A percentile compares a stretch with the other conserved stretches of the same genome.
Evolutionary conservation across 495 filamentous ascomycete species (phyloP).

Genomic region (Neurospora sp.): DNA sequence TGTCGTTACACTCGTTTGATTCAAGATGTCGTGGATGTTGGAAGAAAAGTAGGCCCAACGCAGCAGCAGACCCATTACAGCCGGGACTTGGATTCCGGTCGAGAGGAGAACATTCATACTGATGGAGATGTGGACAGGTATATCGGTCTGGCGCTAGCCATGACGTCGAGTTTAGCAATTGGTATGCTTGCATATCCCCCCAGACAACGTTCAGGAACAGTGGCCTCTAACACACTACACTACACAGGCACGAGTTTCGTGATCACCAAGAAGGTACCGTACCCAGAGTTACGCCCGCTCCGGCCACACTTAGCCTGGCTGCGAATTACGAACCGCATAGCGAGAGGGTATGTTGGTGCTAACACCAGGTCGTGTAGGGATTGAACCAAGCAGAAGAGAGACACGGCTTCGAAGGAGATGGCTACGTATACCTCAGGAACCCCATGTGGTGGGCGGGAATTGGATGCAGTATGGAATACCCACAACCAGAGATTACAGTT

Average conservation of each 20-base stretch:
- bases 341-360: conserved; percentile 5
- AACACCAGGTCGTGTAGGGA: conserved; percentile 45
- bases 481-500: not conserved
- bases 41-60: conserved; percentile 65
- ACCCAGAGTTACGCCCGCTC: not conserved
- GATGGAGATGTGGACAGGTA: conserved; percentile 52
- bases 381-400: conserved; percentile 79
- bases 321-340: not conserved
- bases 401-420: conserved; percentile 95
- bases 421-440: conserved; percentile 83
- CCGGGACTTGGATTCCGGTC: not conserved
- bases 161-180: conserved; percentile 86
- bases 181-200: conserved; percentile 42
- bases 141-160: conserved; percentile 79
- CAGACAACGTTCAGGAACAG: not conserved
- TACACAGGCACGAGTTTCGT: conserved; percentile 76
- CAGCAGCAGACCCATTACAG: not conserved
- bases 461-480: conserved; percentile 55
- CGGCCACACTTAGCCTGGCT: not conserved
- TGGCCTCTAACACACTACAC: conserved; percentile 16
- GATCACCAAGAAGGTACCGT: conserved; percentile 76
- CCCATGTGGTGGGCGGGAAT: conserved; percentile 96
- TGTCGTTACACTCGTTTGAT: conserved; percentile 26
- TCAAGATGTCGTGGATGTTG: conserved; percentile 47
- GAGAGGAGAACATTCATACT: conserved; percentile 22